Percentiles rank a stretch among this genome's conserved stretches.
These are phyloP conservation scores for Eremothecium sinecaudum DNA, from an alignment of 1,139 yeast genomes.

Conservation along the genomic window DNA sequence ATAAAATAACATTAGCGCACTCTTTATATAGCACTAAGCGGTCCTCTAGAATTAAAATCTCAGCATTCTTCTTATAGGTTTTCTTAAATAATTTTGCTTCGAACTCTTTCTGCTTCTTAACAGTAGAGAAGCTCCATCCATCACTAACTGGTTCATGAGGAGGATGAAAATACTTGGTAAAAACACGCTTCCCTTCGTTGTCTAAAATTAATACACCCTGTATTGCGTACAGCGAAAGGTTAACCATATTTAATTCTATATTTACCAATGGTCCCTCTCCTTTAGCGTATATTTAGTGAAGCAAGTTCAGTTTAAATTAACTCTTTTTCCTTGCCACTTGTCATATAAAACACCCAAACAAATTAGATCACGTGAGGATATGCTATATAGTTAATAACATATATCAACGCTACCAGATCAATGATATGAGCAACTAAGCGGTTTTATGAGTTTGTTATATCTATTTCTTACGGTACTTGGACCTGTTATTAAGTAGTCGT, in stretches of 20 bases:
- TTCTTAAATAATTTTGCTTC: slow-evolving; percentile 66
- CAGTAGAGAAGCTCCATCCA: slow-evolving; percentile 32
- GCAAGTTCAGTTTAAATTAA: too few relatives aligned
- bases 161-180: slow-evolving; percentile 73
- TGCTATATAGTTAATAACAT: too few relatives aligned
- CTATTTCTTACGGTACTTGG: too few relatives aligned
- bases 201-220: slow-evolving; percentile 74
- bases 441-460: too few relatives aligned
- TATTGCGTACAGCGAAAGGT: slow-evolving; percentile 67
- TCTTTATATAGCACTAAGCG: slow-evolving; percentile 79
- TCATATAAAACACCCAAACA: slow-evolving; percentile 3
- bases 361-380: slow-evolving; percentile 1
- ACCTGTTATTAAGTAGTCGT: too few relatives aligned
- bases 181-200: slow-evolving; percentile 68
- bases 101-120: slow-evolving; percentile 63
- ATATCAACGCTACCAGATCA: too few relatives aligned
- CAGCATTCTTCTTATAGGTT: slow-evolving; percentile 72
- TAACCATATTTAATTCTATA: slow-evolving; percentile 38
- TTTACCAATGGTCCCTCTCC: too few relatives aligned
- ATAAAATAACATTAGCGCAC: slow-evolving; percentile 59
- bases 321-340: slow-evolving; percentile 5
- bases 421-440: too few relatives aligned
- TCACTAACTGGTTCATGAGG: slow-evolving; percentile 36
- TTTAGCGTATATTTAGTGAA: too few relatives aligned
- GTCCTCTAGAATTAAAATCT: slow-evolving; percentile 69